Evolutionary conservation across 495 filamentous ascomycete genomes (phyloP).

Genomic region (Penicillium maclennaniae): DNA sequence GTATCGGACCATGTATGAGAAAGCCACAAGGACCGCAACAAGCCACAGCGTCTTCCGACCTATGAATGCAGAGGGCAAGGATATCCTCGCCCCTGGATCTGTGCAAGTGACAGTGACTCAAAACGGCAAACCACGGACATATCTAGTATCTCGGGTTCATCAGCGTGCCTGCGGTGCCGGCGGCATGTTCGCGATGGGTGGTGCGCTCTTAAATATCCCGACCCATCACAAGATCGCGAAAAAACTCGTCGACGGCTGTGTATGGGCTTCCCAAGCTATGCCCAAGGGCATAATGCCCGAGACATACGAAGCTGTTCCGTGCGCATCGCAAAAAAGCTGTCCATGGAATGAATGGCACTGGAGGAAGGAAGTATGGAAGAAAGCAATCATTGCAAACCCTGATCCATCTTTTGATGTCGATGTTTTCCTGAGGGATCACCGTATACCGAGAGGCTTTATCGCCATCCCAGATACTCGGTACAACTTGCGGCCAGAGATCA

Average conservation of each 20-base stretch:
- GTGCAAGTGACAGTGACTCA: conserved; percentile 15
- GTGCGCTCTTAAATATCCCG: conserved; percentile 62
- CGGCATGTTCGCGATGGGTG: conserved; percentile 78
- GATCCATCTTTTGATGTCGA: conserved; percentile 9
- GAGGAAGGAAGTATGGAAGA: conserved; percentile 27
- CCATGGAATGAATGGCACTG: conserved; percentile 37
- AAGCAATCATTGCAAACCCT: conserved; percentile 5
- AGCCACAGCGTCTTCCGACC: conserved; percentile 45
- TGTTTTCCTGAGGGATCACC: conserved; percentile 24
- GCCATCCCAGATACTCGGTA: conserved; percentile 34
- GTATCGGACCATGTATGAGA: conserved; percentile 43
- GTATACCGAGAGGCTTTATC: conserved; percentile 35
- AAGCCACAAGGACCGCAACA: conserved; percentile 27
- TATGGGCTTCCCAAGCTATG: conserved; percentile 63
- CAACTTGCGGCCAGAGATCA: conserved; percentile 49
- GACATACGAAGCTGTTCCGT: conserved; percentile 32
- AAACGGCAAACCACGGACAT: conserved; percentile 13
- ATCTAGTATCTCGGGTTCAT: conserved; percentile 34
- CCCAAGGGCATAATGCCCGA: conserved; percentile 47
- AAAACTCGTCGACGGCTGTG: conserved; percentile 76
- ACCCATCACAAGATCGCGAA: conserved; percentile 66
- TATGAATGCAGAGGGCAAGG: conserved; percentile 32
- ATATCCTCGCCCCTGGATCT: conserved; percentile 39
- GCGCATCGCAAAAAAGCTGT: conserved; percentile 30
- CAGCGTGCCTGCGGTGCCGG: conserved; percentile 83